Evolutionary conservation across 306 rosid species (phyloP).

Genomic region (Castanea crenata): DNA sequence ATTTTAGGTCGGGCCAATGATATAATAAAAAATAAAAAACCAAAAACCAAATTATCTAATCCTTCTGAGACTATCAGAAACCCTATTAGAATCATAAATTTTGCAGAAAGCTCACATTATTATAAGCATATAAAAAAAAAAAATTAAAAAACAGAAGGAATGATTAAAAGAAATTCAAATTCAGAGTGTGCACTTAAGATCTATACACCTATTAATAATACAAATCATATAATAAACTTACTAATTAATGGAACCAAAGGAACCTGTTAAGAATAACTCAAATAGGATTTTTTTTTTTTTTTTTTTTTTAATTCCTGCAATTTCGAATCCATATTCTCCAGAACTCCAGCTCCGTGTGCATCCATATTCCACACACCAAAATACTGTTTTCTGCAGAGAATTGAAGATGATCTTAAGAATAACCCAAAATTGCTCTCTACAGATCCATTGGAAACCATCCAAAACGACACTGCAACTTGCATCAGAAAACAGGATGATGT

Average conservation of each 20-base stretch:
- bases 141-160: too few species aligned
- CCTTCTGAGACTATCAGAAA: too few species aligned
- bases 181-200: not conserved
- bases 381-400: not conserved
- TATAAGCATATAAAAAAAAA: too few species aligned
- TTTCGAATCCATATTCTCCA: not conserved
- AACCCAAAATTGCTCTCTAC: not conserved
- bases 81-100: too few species aligned
- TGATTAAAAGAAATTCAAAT: too few species aligned
- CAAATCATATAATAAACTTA: not conserved
- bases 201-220: not conserved
- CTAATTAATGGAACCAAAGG: not conserved
- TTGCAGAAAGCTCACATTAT: too few species aligned
- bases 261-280: not conserved
- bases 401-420: not conserved
- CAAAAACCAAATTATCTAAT: too few species aligned
- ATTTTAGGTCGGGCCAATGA: too few species aligned
- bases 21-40: too few species aligned
- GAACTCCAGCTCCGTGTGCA: not conserved
- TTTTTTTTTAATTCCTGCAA: not conserved
- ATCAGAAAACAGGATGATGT: not conserved
- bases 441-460: not conserved
- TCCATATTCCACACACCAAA: not conserved
- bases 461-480: not conserved
- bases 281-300: not conserved